Conservation (phyloP, 2,329 filamentous ascomycete species). For the Apiospora kogelbergensis region DNA sequence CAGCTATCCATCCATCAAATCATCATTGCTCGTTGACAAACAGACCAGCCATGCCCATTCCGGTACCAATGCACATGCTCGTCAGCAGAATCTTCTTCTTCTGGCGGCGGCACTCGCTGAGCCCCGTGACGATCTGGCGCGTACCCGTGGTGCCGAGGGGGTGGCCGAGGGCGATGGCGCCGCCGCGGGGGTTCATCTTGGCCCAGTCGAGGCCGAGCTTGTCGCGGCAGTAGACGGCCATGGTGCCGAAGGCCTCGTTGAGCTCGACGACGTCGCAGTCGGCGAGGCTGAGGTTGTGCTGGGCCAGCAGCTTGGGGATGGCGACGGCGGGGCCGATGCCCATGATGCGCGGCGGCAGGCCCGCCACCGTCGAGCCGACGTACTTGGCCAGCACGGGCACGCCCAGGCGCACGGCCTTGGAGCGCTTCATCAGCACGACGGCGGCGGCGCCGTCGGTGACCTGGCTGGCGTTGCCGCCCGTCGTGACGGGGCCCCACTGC, state of each 20-base stretch:
- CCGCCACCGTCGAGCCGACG: slow-evolving; percentile 86
- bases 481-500: slow-evolving; percentile 81
- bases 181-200: slow-evolving; percentile 81
- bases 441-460: slow-evolving; percentile 92
- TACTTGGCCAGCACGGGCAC: slow-evolving; percentile 95
- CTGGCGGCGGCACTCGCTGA: slow-evolving; percentile 79
- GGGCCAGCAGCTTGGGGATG: slow-evolving; percentile 78
- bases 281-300: slow-evolving; percentile 74
- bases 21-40: slow-evolving; percentile 59
- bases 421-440: slow-evolving; percentile 90
- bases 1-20: background rate
- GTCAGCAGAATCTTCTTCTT: slow-evolving; percentile 91
- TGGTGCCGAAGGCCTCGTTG: slow-evolving; percentile 97
- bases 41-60: slow-evolving; percentile 67
- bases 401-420: slow-evolving; percentile 79
- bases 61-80: slow-evolving; percentile 81
- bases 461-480: slow-evolving; percentile 92
- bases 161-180: slow-evolving; percentile 81
- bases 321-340: slow-evolving; percentile 80
- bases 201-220: slow-evolving; percentile 67
- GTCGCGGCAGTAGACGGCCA: slow-evolving; percentile 91
- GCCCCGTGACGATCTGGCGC: slow-evolving; percentile 82
- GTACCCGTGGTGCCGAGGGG: slow-evolving; percentile 78
- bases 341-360: slow-evolving; percentile 93
- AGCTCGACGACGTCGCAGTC: slow-evolving; percentile 91